These are phyloP conservation scores for Phycomyces blakesleeanus DNA, from an alignment of 192 early-diverging fungal species.

Conservation along the genomic window DNA sequence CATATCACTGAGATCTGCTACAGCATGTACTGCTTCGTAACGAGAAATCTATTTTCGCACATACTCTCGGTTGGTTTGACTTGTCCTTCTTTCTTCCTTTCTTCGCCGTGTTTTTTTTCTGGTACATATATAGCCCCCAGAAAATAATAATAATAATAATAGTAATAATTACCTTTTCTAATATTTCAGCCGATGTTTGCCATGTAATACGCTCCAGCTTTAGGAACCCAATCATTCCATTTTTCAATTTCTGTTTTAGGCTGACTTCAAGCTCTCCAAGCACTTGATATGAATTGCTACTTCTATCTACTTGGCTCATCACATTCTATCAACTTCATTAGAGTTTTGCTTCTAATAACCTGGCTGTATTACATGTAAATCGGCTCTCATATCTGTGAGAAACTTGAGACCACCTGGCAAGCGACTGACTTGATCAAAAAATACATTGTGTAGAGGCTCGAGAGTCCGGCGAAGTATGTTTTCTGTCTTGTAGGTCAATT, in stretches of 20 bases:
- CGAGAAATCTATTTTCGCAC: constrained; percentile 52
- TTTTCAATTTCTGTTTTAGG: constrained; percentile 51
- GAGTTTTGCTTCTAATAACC: background rate
- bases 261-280: constrained; percentile 65
- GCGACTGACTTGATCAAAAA: constrained; percentile 73
- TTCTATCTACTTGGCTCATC: constrained; percentile 22
- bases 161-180: constrained; percentile 68
- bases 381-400: constrained; percentile 71
- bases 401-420: constrained; percentile 81
- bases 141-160: background rate
- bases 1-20: constrained; percentile 75
- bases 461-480: constrained; percentile 60
- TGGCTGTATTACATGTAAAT: constrained; percentile 55
- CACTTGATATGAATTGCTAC: constrained; percentile 42
- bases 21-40: constrained; percentile 90
- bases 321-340: constrained; percentile 1
- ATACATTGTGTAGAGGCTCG: constrained; percentile 63
- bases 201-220: constrained; percentile 82
- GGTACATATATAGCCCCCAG: background rate
- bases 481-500: constrained; percentile 35
- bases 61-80: background rate
- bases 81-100: background rate
- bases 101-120: too few species aligned
- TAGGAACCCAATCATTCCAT: constrained; percentile 74
- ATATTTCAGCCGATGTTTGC: constrained; percentile 69